phyloP scores from a whole-genome alignment of 345 rosid species.

The Aurinia saxatilis region DNA sequence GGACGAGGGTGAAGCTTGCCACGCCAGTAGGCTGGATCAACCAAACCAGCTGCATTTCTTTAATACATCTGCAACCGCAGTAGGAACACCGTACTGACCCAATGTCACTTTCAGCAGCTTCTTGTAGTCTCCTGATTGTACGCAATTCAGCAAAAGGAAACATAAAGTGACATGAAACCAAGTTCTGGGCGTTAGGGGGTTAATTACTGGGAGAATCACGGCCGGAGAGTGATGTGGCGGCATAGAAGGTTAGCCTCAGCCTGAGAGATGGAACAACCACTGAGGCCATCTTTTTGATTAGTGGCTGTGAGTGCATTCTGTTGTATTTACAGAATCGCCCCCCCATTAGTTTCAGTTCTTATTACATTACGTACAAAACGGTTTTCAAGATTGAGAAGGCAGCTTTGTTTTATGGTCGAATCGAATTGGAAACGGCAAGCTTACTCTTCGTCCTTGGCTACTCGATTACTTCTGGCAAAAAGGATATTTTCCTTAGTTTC shows the following conservation, averaged over 20 bases:
- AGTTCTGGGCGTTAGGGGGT: neutral
- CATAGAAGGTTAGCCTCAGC: conserved; percentile 24
- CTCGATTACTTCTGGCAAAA: too few relatives aligned
- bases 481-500: too few relatives aligned
- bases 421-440: too few relatives aligned
- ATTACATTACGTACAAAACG: too few relatives aligned
- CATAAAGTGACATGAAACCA: too few relatives aligned
- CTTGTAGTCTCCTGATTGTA: conserved; percentile 77
- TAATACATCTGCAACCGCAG: conserved; percentile 67
- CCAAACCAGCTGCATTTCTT: conserved; percentile 88
- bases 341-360: neutral
- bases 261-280: conserved; percentile 34
- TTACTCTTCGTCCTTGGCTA: too few relatives aligned
- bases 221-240: too few relatives aligned
- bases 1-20: conserved; percentile 85
- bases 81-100: conserved; percentile 54
- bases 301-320: conserved; percentile 19
- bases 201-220: conserved; percentile 74
- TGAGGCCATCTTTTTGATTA: conserved; percentile 37
- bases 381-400: too few relatives aligned
- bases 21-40: conserved; percentile 84
- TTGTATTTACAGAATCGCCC: conserved; percentile 9
- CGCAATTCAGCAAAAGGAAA: conserved; percentile 39
- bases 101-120: conserved; percentile 53
- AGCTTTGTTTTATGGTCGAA: too few relatives aligned